These are phyloP conservation scores for Rhodotorula sp. DNA, from an alignment of 1,284 basidiomycete species.

Conservation along the genomic window DNA sequence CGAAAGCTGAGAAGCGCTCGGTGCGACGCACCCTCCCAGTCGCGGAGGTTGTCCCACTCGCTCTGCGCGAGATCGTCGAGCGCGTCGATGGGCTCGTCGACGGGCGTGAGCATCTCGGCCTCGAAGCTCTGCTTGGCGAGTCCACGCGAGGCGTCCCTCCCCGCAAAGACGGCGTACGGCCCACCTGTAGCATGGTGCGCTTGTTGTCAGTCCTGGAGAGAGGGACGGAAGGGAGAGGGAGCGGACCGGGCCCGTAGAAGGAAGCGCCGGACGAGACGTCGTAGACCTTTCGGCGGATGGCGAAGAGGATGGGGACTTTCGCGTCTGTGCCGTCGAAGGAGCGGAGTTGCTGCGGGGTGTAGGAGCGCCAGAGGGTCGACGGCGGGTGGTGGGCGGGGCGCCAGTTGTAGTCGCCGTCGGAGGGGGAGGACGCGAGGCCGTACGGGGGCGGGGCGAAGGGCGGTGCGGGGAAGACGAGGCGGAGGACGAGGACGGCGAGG, in stretches of 20 bases:
- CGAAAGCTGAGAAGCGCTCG: too few species aligned
- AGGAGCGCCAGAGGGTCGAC: slow-evolving; percentile 41
- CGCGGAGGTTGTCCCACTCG: slow-evolving; percentile 46
- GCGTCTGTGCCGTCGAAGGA: slow-evolving; percentile 39
- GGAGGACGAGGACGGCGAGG: slow-evolving; percentile 27
- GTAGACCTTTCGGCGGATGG: slow-evolving; percentile 46
- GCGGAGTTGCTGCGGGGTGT: slow-evolving; percentile 41
- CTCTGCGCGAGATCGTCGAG: slow-evolving; percentile 42
- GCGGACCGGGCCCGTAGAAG: slow-evolving; percentile 47
- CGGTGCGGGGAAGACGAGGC: slow-evolving; percentile 36
- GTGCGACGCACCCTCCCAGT: slow-evolving; percentile 43
- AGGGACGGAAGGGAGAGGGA: neutral
- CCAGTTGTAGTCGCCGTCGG: slow-evolving; percentile 42
- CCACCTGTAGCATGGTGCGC: slow-evolving; percentile 25
- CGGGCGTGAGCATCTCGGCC: slow-evolving; percentile 45
- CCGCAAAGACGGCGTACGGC: slow-evolving; percentile 45
- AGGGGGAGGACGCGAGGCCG: slow-evolving; percentile 22
- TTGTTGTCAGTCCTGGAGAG: too few species aligned
- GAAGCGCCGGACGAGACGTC: slow-evolving; percentile 41
- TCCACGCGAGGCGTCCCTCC: slow-evolving; percentile 48
- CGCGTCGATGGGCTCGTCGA: slow-evolving; percentile 45
- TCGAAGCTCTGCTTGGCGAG: slow-evolving; percentile 47
- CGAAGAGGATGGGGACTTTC: slow-evolving; percentile 40
- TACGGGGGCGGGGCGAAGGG: slow-evolving; percentile 17
- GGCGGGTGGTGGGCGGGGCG: slow-evolving; percentile 35